These are phyloP conservation scores for Diplodia scrobiculata DNA, from an alignment of 2,329 filamentous ascomycete genomes.

Conservation along the genomic window DNA sequence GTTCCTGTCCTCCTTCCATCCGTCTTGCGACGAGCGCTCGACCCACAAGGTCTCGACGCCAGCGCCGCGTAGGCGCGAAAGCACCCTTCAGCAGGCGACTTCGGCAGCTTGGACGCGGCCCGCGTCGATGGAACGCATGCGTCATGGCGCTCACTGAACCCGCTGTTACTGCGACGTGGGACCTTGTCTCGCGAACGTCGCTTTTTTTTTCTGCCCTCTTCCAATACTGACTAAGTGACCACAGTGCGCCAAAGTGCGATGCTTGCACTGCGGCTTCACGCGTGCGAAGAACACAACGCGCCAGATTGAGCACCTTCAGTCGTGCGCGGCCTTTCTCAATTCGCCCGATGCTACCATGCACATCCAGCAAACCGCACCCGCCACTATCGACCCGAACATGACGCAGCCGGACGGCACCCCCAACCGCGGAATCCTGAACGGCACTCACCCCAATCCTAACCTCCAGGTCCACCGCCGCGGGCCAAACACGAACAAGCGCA, in stretches of 20 bases:
- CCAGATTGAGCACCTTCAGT: constrained; percentile 54
- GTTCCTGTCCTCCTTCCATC: constrained; percentile 22
- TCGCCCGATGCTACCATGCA: constrained; percentile 50
- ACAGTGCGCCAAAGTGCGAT: constrained; percentile 54
- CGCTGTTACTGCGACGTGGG: neutral
- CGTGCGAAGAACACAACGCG: constrained; percentile 56
- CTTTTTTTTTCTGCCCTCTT: neutral
- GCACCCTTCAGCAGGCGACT: neutral
- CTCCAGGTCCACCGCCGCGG: constrained; percentile 51
- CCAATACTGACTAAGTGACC: constrained; percentile 4
- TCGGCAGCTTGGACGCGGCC: neutral
- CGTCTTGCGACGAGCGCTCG: constrained; percentile 12
- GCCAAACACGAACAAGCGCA: constrained; percentile 45
- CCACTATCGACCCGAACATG: constrained; percentile 26
- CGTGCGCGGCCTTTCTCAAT: constrained; percentile 49
- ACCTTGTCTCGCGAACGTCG: neutral
- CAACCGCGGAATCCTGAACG: constrained; percentile 47
- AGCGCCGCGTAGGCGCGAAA: neutral
- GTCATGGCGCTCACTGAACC: neutral
- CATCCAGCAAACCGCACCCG: constrained; percentile 30
- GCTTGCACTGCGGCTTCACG: constrained; percentile 53
- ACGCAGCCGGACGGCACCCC: constrained; percentile 26
- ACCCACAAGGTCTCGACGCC: constrained; percentile 2
- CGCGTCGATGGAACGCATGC: neutral
- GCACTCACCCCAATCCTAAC: constrained; percentile 53